A percentile compares a stretch with the other conserved stretches of the same genome.
Conservation (phyloP, 495 filamentous ascomycete species). For the Cudoniella acicularis region DNA sequence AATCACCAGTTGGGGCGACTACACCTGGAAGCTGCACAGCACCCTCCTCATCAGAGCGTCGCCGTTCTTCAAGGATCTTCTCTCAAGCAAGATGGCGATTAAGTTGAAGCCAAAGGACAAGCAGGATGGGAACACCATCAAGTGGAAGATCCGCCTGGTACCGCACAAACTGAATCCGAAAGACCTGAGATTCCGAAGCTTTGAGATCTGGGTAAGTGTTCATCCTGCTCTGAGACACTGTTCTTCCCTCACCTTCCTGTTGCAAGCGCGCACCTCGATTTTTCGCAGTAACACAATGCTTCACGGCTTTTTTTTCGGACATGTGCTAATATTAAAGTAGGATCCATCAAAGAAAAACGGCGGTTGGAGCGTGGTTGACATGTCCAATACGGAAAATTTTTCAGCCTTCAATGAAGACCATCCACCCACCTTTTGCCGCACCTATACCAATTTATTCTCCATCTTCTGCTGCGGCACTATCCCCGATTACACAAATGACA, state of each 20-base stretch:
- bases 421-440: neutral
- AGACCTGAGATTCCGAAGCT: neutral
- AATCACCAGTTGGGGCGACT: conserved; percentile 25
- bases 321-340: neutral
- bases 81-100: conserved; percentile 10
- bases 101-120: conserved; percentile 7
- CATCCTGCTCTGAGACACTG: neutral
- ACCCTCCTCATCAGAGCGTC: conserved; percentile 24
- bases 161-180: neutral
- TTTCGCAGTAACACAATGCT: neutral
- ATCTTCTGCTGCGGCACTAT: conserved; percentile 13
- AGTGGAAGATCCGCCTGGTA: conserved; percentile 23
- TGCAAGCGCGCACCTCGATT: neutral
- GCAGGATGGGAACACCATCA: conserved; percentile 16
- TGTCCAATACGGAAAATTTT: neutral
- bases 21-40: conserved; percentile 33
- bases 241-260: neutral
- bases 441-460: neutral
- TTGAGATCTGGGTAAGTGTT: neutral
- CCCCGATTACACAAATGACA: conserved; percentile 25
- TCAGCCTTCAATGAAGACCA: neutral
- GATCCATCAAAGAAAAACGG: neutral
- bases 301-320: too few species aligned
- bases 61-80: conserved; percentile 13
- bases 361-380: neutral